A percentile compares a stretch with the other conserved stretches of the same genome.
phyloP scores from a whole-genome alignment of 176 grass and related monocot species.

The Triticum turgidum region DNA sequence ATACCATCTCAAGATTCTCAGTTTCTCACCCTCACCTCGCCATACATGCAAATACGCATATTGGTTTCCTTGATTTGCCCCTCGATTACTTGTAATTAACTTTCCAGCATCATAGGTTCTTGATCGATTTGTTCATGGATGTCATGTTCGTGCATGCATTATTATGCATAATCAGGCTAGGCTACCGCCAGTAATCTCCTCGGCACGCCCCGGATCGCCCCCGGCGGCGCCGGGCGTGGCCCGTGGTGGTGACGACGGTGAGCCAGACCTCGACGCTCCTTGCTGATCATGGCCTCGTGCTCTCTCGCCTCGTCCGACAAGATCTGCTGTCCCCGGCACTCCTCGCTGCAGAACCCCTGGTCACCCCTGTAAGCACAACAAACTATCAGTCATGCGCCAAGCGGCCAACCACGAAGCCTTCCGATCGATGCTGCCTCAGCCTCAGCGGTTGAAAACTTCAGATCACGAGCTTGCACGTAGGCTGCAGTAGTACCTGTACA shows the following conservation, averaged over 20 bases:
- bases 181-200: constrained; percentile 36
- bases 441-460: background rate
- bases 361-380: constrained; percentile 48
- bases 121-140: background rate
- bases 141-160: background rate
- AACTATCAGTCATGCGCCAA: background rate
- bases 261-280: constrained; percentile 10
- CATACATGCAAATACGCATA: background rate
- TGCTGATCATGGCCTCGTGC: constrained; percentile 23
- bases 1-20: background rate
- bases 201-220: constrained; percentile 1
- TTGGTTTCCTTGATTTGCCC: background rate
- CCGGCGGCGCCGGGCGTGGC: background rate
- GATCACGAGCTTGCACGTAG: background rate
- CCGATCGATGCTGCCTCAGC: background rate
- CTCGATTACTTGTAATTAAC: background rate
- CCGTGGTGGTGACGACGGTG: constrained; percentile 18
- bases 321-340: constrained; percentile 53
- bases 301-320: constrained; percentile 46
- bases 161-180: constrained; percentile 9
- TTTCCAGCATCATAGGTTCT: background rate
- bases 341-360: constrained; percentile 75
- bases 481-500: constrained; percentile 54
- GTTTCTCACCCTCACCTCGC: background rate
- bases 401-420: background rate